Evolutionary conservation across 192 early-diverging fungal genomes (phyloP).

Genomic region (Lobosporangium transversale): DNA sequence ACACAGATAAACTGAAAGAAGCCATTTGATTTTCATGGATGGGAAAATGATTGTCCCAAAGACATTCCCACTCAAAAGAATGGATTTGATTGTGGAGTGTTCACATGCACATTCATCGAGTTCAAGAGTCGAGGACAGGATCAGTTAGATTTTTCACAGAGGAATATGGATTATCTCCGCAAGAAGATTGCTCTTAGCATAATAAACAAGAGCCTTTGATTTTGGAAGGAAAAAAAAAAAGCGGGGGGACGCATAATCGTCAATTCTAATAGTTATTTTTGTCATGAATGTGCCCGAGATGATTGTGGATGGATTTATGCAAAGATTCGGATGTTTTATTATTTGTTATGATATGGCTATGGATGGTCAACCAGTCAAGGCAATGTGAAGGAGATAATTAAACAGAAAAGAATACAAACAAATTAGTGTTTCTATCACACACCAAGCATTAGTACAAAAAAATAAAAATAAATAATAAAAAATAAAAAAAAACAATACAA

Average conservation of each 20-base stretch:
- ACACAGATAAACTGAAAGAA: conserved; percentile 74
- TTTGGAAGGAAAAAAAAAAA: no score
- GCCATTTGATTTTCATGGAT: conserved; percentile 69
- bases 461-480: no score
- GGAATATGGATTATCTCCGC: conserved; percentile 76
- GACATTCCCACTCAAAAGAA: conserved; percentile 87
- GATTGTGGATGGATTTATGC: no score
- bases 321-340: no score
- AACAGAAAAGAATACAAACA: background rate
- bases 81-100: conserved; percentile 95
- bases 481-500: background rate
- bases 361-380: no score
- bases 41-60: conserved; percentile 69
- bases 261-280: no score
- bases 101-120: conserved; percentile 90
- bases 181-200: conserved; percentile 84
- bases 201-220: conserved; percentile 41
- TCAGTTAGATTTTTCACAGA: conserved; percentile 76
- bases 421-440: background rate
- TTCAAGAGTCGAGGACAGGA: conserved; percentile 64
- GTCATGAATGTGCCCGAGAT: no score
- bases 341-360: conserved; percentile 34
- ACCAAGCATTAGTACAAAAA: no score
- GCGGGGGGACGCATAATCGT: no score
- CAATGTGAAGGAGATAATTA: background rate